Evolutionary conservation across 225 moss, liverwort and hornwort species (phyloP).

Genomic region (Pseudoscleropodium purum): DNA sequence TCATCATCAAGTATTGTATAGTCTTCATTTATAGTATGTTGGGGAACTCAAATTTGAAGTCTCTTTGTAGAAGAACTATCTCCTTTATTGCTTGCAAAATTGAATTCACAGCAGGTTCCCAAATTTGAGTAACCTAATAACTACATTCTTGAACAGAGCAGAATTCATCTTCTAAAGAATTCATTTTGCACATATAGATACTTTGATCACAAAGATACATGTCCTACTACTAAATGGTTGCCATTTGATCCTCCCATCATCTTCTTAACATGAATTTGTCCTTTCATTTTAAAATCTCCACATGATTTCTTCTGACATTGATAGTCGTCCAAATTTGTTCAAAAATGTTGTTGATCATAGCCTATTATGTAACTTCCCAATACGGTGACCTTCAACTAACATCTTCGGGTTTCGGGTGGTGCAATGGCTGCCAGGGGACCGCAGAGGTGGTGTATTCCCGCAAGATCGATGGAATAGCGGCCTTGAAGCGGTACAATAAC

Average conservation of each 20-base stretch:
- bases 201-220: too few species aligned
- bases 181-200: background rate
- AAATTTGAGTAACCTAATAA: background rate
- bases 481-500: conserved; percentile 79
- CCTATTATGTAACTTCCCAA: background rate
- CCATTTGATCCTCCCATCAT: background rate
- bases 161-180: too few species aligned
- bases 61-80: background rate
- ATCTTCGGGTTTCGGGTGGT: background rate
- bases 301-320: too few species aligned
- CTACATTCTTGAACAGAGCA: fast-evolving
- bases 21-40: background rate
- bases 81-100: background rate
- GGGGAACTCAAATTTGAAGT: too few species aligned
- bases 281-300: background rate
- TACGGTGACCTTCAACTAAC: background rate
- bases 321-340: background rate
- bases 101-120: background rate
- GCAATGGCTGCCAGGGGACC: conserved; percentile 48
- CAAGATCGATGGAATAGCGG: conserved; percentile 74
- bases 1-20: background rate
- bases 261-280: background rate
- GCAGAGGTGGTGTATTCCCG: conserved; percentile 92
- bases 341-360: background rate
- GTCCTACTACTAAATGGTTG: too few species aligned